phyloP scores from a whole-genome alignment of 1,284 basidiomycete genomes.

The Uromyces viciae-fabae region DNA sequence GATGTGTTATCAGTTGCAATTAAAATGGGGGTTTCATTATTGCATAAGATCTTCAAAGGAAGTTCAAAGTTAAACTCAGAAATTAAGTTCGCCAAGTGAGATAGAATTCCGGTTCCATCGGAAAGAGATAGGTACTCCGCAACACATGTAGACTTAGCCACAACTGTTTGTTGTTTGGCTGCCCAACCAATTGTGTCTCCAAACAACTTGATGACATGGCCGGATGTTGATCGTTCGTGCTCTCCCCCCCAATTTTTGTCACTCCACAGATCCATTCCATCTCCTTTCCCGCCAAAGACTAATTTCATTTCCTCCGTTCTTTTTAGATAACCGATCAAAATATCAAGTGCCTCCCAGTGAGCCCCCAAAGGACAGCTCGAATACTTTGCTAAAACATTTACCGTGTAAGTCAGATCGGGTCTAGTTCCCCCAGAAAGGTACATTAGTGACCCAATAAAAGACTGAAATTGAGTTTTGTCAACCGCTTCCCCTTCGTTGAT shows the following conservation, averaged over 20 bases:
- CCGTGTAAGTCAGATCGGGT: background rate
- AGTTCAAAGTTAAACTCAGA: no score
- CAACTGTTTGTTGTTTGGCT: background rate
- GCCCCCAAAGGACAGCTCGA: background rate
- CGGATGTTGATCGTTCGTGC: background rate
- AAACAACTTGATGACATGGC: background rate
- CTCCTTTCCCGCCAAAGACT: background rate
- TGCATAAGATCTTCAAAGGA: no score
- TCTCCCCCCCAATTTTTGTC: conserved; percentile 32
- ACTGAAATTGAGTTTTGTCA: background rate
- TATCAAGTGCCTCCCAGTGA: conserved; percentile 8
- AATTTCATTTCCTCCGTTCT: background rate
- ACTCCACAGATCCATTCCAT: background rate
- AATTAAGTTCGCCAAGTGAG: no score
- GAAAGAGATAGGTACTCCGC: no score
- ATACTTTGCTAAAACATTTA: conserved; percentile 4
- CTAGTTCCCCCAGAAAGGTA: background rate
- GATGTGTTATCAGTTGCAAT: no score
- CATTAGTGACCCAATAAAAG: background rate
- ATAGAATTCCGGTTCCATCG: no score
- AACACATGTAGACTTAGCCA: background rate
- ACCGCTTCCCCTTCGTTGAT: background rate
- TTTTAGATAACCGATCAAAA: background rate
- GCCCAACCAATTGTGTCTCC: background rate
- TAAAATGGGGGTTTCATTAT: no score